A percentile compares a stretch with the other conserved stretches of the same genome.
Evolutionary conservation across 2,329 filamentous ascomycete species (phyloP).

Genomic region (Pleurostoma richardsiae): DNA sequence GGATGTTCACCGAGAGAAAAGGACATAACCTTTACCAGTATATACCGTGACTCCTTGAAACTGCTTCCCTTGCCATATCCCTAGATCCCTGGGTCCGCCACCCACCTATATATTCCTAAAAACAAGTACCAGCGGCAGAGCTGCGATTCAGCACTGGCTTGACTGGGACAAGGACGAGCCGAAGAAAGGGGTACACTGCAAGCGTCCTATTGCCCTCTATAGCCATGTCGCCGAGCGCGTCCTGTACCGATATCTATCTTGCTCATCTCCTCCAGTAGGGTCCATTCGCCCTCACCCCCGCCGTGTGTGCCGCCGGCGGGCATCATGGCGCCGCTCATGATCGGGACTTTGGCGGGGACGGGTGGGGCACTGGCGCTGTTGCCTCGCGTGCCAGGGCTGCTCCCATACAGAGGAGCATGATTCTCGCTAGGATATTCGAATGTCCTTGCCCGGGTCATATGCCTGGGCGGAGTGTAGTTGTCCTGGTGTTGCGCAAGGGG

Average conservation of each 20-base stretch:
- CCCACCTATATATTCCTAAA: no score
- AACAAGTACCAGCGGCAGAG: no score
- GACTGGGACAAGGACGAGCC: no score
- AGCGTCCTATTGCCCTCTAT: slow-evolving; percentile 1
- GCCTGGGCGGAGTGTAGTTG: slow-evolving; percentile 38
- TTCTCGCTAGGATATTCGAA: slow-evolving; percentile 53
- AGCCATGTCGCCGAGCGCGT: slow-evolving; percentile 42
- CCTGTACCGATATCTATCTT: slow-evolving; percentile 61
- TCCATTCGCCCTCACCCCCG: slow-evolving; percentile 42
- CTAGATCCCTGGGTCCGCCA: no score
- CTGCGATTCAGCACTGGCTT: no score
- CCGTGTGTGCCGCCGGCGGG: slow-evolving; percentile 19
- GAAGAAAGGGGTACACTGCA: no score
- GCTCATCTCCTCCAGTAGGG: slow-evolving; percentile 67
- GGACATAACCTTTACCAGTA: no score
- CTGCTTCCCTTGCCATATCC: no score
- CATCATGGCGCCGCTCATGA: slow-evolving; percentile 39
- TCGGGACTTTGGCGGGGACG: slow-evolving; percentile 66
- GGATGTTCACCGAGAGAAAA: no score
- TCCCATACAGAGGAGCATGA: slow-evolving; percentile 29
- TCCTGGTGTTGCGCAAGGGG: slow-evolving; percentile 50
- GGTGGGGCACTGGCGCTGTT: slow-evolving; percentile 42
- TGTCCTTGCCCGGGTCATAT: slow-evolving; percentile 39
- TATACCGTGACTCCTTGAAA: no score
- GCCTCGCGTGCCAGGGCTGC: slow-evolving; percentile 23